Base-by-base conservation (phyloP, 805 yeast genomes). In the Wickerhamiella alocasiicola region DNA sequence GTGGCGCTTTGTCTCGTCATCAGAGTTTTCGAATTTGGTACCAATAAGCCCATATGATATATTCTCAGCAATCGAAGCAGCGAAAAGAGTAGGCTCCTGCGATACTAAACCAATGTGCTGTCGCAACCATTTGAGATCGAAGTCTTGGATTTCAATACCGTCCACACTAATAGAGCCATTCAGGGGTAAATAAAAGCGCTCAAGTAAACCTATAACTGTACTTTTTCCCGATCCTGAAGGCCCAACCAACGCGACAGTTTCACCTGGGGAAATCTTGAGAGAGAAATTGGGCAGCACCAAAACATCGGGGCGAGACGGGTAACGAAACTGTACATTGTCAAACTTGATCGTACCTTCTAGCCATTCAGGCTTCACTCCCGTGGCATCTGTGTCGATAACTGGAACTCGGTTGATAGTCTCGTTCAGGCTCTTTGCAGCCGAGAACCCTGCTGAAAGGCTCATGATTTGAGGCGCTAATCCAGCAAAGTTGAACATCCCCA, bases 181-280 rank as follows among this genome's bases (percentile, higher is more conserved):
- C 23, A 65, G 61, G 2, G 83, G 79, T 53, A 82, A 93, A 60
- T 85, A 85, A 56, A 87, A 85, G 49, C 95, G 66, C 62, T 84
- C 88, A 0, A 82, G 77, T 21, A 85, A 61, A 54, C 84, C 74
- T 50, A 87, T 63, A 30, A 85, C 72, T 0, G 96, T 85, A 0
- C 95, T 83, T 61, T 85, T 85, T 33, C 96, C 96, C 51, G 85
- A 76, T 4, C 96, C 96, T 3, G 93, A 79, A 2, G 94, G 91
- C 5, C 95, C 95, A 16, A 84, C 95, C 49, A 84, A 72, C 9
- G 95, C 95, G 28, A 84, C 88, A 50, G 81, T 82, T 50, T 75
- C 59, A 6, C 95, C 95, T 3, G 88, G 79, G 9, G 85, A 84
- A 72, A 57, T 32, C 9, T 27, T 32, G 18, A 56, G 50, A 29